These are phyloP conservation scores for Scopulariopsis brevicaulis DNA, from an alignment of 2,329 filamentous ascomycete species.

Conservation along the genomic window DNA sequence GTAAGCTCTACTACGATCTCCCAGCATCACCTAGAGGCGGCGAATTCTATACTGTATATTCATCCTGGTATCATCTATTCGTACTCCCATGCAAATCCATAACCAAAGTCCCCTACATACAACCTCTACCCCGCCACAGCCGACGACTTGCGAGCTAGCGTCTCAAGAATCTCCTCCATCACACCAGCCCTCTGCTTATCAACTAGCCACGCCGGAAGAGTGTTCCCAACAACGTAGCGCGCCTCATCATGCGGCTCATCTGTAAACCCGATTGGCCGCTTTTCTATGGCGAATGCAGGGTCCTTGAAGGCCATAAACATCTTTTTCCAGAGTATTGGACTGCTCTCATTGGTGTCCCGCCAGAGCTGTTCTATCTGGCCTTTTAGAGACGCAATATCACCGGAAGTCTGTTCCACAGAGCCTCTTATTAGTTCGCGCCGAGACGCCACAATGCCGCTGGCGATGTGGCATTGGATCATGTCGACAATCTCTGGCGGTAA, in stretches of 20 bases:
- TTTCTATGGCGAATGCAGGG: neutral
- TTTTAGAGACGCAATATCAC: neutral
- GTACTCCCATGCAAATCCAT: too few relatives aligned
- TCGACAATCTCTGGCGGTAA: neutral
- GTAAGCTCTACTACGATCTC: too few relatives aligned
- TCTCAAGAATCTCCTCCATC: neutral
- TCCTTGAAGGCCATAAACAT: neutral
- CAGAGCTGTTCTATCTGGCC: neutral
- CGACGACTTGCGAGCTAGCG: neutral
- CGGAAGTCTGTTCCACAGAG: neutral
- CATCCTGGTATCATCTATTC: too few relatives aligned
- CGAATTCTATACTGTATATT: too few relatives aligned
- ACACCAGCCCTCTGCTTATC: neutral
- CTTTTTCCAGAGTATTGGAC: neutral
- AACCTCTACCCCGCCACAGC: too few relatives aligned
- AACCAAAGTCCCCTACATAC: too few relatives aligned
- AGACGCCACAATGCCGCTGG: neutral
- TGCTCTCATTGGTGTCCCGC: neutral
- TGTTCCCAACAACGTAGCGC: neutral
- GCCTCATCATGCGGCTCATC: neutral
- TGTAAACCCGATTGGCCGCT: neutral
- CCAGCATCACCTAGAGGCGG: too few relatives aligned
- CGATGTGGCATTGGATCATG: neutral
- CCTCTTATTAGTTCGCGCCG: neutral
- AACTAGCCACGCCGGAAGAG: neutral